Evolutionary conservation across 306 rosid species (phyloP).

Genomic region (Senna siamea): DNA sequence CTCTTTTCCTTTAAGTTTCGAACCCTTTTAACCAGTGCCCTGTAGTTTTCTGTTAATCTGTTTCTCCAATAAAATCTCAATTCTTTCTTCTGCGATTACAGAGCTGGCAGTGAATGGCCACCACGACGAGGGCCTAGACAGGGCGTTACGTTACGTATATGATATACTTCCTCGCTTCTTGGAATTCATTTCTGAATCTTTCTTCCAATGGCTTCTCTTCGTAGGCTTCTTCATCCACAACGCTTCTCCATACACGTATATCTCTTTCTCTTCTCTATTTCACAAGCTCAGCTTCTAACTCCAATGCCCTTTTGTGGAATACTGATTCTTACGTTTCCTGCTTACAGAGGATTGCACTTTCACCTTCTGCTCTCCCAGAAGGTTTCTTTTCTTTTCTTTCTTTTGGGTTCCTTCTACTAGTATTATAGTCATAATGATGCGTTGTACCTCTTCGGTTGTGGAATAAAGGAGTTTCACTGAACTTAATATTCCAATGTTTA

Average conservation of each 20-base stretch:
- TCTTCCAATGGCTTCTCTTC: conserved; percentile 64
- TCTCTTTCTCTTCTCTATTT: conserved; percentile 30
- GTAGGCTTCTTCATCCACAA: conserved; percentile 48
- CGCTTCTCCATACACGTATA: conserved; percentile 45
- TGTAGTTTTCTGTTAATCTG: not conserved
- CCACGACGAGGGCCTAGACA: too few relatives aligned
- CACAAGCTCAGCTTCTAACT: not conserved
- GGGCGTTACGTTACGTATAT: too few relatives aligned
- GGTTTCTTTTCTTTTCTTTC: conserved; percentile 42
- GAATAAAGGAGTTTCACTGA: not conserved
- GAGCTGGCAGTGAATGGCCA: too few relatives aligned
- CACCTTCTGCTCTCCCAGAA: conserved; percentile 43
- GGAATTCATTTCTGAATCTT: not conserved
- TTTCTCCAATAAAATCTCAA: not conserved
- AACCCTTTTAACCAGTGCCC: not conserved
- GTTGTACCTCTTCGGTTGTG: conserved; percentile 17
- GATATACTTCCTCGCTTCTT: not conserved
- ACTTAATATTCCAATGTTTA: conserved; percentile 29
- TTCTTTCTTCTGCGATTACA: not conserved
- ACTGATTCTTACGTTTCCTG: conserved; percentile 29
- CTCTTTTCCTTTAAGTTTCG: not conserved
- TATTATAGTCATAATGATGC: not conserved
- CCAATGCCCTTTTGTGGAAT: conserved; percentile 7
- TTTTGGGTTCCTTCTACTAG: not conserved
- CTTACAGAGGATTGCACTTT: conserved; percentile 46